phyloP scores from a whole-genome alignment of 345 rosid genomes.

The Hypericum perforatum region DNA sequence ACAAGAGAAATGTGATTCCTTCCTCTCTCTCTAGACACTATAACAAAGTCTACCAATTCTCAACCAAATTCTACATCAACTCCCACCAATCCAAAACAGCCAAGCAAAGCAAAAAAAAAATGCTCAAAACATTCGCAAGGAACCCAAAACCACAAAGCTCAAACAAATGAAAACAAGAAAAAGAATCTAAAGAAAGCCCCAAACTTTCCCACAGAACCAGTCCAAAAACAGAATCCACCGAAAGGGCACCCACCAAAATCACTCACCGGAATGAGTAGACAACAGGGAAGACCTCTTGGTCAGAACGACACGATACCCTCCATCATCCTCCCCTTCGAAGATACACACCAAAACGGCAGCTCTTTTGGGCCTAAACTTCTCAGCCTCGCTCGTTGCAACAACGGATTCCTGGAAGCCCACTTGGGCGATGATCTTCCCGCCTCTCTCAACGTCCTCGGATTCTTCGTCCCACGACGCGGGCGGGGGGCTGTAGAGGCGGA shows the following conservation, averaged over 20 bases:
- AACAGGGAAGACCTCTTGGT: conserved; percentile 60
- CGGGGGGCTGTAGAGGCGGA: conserved; percentile 13
- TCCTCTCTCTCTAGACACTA: no score
- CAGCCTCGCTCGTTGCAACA: background rate
- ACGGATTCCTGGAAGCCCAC: conserved; percentile 5
- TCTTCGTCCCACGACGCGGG: background rate
- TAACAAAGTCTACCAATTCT: no score
- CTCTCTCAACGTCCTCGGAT: background rate
- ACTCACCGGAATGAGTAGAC: conserved; percentile 85
- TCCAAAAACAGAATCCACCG: background rate
- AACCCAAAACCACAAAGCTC: no score
- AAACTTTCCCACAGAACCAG: background rate
- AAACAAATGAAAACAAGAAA: no score
- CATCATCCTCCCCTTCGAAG: conserved; percentile 34
- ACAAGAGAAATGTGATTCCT: no score
- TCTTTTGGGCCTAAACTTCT: conserved; percentile 9
- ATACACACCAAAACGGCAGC: conserved; percentile 50
- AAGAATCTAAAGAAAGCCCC: no score
- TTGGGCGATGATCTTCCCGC: background rate
- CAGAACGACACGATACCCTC: conserved; percentile 39
- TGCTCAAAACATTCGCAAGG: no score
- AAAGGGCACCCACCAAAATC: conserved; percentile 1
- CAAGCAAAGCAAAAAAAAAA: no score
- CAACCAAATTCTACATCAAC: no score
- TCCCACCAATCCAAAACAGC: no score